Conservation (phyloP, 2,329 filamentous ascomycete genomes). For the Alternaria atra region DNA sequence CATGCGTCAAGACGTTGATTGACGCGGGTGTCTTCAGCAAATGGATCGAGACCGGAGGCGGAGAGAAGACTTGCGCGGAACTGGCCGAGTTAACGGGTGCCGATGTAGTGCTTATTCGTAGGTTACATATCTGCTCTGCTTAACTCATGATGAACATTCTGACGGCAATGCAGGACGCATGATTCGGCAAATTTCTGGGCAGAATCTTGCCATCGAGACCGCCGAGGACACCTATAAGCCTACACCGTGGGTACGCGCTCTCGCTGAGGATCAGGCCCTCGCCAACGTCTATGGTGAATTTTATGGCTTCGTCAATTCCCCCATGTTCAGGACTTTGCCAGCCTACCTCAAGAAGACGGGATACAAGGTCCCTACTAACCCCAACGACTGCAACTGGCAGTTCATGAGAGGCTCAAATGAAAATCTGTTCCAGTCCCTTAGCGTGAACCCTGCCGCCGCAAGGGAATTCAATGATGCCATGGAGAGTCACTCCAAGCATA, state of each 20-base stretch:
- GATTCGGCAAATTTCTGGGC: conserved; percentile 3
- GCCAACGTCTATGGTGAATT: conserved; percentile 14
- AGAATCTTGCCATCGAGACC: conserved; percentile 6
- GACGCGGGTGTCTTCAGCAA: conserved; percentile 13
- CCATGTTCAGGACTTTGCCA: conserved; percentile 12
- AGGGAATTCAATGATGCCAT: conserved; percentile 12
- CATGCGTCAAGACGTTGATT: conserved; percentile 13
- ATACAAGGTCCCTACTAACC: conserved; percentile 9
- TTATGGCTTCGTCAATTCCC: conserved; percentile 11
- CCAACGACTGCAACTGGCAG: conserved; percentile 14
- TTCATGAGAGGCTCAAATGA: conserved; percentile 10
- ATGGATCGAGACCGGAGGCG: conserved; percentile 10
- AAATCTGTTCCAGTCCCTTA: conserved; percentile 11
- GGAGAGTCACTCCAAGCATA: conserved; percentile 10
- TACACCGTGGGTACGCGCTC: conserved; percentile 10
- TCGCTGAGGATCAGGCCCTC: conserved; percentile 11
- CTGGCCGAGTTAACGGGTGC: background rate
- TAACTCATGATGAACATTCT: background rate
- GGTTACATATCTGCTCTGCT: background rate
- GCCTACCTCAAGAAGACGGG: conserved; percentile 12
- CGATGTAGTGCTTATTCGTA: background rate
- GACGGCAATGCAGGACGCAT: conserved; percentile 1
- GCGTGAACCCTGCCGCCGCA: conserved; percentile 13
- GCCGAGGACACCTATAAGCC: conserved; percentile 10
- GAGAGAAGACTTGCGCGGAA: conserved; percentile 8